Conservation (phyloP, 1,284 basidiomycete species). For the Cerioporus squamosus region DNA sequence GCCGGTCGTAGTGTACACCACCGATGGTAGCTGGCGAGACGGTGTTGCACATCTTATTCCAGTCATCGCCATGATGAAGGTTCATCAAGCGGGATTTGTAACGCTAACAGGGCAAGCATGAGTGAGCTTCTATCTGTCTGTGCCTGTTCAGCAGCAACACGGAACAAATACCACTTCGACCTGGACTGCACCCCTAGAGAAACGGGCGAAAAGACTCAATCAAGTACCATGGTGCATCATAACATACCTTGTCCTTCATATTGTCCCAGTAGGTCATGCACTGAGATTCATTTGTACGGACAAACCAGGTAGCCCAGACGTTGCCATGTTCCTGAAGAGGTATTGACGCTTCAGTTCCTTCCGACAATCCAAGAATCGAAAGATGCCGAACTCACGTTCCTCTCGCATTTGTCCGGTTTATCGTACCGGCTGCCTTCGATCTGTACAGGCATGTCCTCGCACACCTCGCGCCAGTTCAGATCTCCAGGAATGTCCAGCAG, state of each 20-base stretch:
- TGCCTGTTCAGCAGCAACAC: too few species aligned
- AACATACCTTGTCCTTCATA: constrained; percentile 17
- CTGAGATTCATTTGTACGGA: constrained; percentile 25
- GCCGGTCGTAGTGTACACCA: constrained; percentile 12
- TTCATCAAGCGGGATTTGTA: constrained; percentile 13
- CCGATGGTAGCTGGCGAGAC: constrained; percentile 17
- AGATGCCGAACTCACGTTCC: constrained; percentile 2
- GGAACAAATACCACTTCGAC: background rate
- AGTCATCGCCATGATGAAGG: constrained; percentile 14
- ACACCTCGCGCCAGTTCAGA: constrained; percentile 18
- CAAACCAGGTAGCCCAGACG: constrained; percentile 24
- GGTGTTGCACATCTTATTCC: constrained; percentile 23
- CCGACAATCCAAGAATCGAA: background rate
- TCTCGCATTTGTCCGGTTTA: constrained; percentile 15
- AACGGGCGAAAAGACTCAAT: too few species aligned
- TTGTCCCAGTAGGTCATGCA: constrained; percentile 25
- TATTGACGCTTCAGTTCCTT: background rate
- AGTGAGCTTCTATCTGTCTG: too few species aligned
- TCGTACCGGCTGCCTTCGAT: constrained; percentile 13
- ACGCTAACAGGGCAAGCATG: background rate
- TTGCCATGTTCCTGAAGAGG: background rate
- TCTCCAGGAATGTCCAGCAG: constrained; percentile 10
- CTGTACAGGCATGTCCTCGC: constrained; percentile 17
- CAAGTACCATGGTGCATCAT: background rate
- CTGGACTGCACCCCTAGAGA: constrained; percentile 15